Evolutionary conservation across 2,329 filamentous ascomycete species (phyloP), one percentile per base, ranked within the genome.

Genomic region (Hypoxylon sp.): DNA sequence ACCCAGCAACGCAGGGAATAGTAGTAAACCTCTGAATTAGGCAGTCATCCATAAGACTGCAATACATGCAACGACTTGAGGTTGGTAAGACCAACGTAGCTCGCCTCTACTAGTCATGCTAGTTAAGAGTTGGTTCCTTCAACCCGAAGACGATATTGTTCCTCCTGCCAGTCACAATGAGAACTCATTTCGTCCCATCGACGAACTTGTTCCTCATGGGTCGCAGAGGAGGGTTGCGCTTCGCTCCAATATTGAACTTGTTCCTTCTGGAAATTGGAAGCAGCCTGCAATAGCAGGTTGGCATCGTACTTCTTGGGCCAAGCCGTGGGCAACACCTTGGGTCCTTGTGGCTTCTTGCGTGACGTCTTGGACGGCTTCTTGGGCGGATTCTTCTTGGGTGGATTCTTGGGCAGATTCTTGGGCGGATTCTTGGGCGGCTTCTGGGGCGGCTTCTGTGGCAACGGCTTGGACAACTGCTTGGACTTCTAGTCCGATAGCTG

Each of bases 401-500:
- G 4, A 3, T 25, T 25, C 25, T 25, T 25, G 4, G 25, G 25
- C 25, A 25, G 6, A n/a, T 19, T 43, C 10, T 19, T 43, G 7
- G 14, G 6, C 38, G 3, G 6, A 6, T 19, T 19, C 38, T 19
- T 25, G 25, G 25, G 25, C 25, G 25, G 25, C 25, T 25, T 25
- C 25, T 25, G 4, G 28, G 28, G 5, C 28, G 28, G 5, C 5
- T 30, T 30, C 28, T 30, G 7, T 9, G 28, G 28, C 28, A 30
- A 9, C 6, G 9, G 10, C 10, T 21, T 21, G 9, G 14, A 3
- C 38, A 19, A 10, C 17, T 19, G 9, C 17, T 43, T 30, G 25
- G n/a, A 21, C 28, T 34, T 34, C 38, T 56, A 46, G 41, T 56
- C 53, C 13, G 25, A 30, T 11, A 43, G 28, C 38, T 43, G 38